phyloP scores from a whole-genome alignment of 345 rosid species.

The Lumnitzera racemosa region DNA sequence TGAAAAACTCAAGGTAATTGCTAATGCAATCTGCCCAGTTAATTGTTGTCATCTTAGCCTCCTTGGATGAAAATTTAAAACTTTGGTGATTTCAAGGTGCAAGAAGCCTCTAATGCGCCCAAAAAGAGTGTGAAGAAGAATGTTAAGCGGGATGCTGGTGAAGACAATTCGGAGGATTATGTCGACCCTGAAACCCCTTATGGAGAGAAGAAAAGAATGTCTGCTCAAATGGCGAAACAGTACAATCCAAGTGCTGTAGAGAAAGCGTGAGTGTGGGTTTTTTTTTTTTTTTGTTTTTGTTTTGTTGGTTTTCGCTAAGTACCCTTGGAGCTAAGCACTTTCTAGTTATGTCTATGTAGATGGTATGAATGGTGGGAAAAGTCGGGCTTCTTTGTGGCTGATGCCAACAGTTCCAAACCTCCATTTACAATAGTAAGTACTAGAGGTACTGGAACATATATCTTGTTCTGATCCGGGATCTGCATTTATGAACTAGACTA shows the following conservation, averaged over 20 bases:
- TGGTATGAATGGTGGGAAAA: slow-evolving; percentile 98
- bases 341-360: slow-evolving; percentile 27
- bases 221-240: slow-evolving; percentile 81
- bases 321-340: not conserved
- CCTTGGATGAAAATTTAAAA: too few relatives aligned
- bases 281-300: not conserved
- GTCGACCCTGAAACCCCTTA: slow-evolving; percentile 64
- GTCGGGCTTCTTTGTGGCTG: slow-evolving; percentile 59
- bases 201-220: slow-evolving; percentile 76
- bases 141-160: slow-evolving; percentile 41
- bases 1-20: slow-evolving; percentile 45
- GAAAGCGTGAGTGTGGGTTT: slow-evolving; percentile 54
- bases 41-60: not conserved
- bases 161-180: slow-evolving; percentile 66
- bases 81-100: slow-evolving; percentile 27
- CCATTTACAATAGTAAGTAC: slow-evolving; percentile 66
- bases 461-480: slow-evolving; percentile 3
- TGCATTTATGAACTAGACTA: too few relatives aligned
- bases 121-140: slow-evolving; percentile 68
- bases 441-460: too few relatives aligned
- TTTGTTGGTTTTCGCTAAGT: too few relatives aligned
- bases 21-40: not conserved
- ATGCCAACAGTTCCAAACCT: slow-evolving; percentile 67
- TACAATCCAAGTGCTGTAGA: slow-evolving; percentile 75
- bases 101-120: slow-evolving; percentile 30